Conservation (phyloP, 805 yeast genomes). For the Saccharomycopsis sp. region DNA sequence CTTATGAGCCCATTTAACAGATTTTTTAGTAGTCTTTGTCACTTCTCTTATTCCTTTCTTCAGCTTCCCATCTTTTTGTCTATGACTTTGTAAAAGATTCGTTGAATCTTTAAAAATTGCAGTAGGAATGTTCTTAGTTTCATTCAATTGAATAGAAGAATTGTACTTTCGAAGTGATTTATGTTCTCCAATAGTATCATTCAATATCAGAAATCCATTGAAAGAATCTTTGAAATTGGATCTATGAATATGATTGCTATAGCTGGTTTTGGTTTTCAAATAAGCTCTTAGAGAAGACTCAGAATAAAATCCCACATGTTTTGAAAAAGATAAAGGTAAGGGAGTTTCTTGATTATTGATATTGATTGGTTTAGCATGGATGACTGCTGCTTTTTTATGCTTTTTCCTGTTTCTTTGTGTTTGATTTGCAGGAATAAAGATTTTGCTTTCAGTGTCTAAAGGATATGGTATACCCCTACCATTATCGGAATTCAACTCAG, state of each 20-base stretch:
- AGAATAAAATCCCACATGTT: conserved; percentile 10
- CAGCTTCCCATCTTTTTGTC: background rate
- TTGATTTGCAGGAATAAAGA: conserved; percentile 13
- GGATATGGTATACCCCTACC: conserved; percentile 56
- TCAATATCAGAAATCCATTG: too few species aligned
- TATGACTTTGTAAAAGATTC: too few species aligned
- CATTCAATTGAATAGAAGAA: conserved; percentile 6
- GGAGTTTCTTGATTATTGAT: background rate
- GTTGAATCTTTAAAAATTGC: too few species aligned
- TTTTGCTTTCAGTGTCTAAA: conserved; percentile 19
- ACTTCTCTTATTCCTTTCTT: background rate
- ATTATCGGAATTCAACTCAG: conserved; percentile 54
- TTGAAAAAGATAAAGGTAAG: background rate
- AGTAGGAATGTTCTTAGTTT: too few species aligned
- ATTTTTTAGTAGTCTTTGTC: conserved; percentile 4
- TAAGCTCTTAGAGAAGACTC: conserved; percentile 7
- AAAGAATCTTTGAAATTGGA: too few species aligned
- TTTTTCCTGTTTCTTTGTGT: conserved; percentile 13
- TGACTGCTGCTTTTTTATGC: conserved; percentile 15
- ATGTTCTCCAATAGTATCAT: too few species aligned
- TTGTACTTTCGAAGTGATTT: conserved; percentile 5
- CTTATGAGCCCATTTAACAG: conserved; percentile 16
- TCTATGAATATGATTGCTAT: background rate
- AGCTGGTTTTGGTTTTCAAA: background rate
- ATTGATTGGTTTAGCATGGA: conserved; percentile 11